Conservation (phyloP, 2,329 filamentous ascomycete species). For the Alternaria triticimaculans region DNA sequence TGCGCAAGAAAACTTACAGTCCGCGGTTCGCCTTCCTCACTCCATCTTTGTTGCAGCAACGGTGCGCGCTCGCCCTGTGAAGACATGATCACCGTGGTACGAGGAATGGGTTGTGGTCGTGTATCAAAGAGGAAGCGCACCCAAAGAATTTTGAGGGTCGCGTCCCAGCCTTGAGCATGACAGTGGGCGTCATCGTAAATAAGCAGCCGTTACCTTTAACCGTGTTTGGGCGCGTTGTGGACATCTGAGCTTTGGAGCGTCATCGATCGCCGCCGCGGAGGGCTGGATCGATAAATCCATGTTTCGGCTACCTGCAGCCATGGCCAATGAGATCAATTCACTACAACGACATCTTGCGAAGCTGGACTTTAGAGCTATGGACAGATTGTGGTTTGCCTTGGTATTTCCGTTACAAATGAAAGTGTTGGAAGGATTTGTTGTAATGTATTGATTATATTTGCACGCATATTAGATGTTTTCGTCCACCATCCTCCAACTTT, state of each 20-base stretch:
- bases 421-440: background rate
- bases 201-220: background rate
- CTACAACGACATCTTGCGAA: background rate
- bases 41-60: conserved; percentile 44
- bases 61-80: conserved; percentile 47
- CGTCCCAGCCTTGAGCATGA: background rate
- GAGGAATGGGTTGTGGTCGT: background rate
- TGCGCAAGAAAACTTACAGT: conserved; percentile 24
- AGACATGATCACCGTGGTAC: conserved; percentile 19
- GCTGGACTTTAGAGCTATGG: background rate
- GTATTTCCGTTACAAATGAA: background rate
- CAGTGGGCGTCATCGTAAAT: conserved; percentile 11
- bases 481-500: background rate
- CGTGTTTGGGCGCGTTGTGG: conserved; percentile 7
- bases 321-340: background rate
- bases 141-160: background rate
- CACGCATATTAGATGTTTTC: background rate
- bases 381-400: background rate
- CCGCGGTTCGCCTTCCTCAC: conserved; percentile 41
- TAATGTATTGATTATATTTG: background rate
- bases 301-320: background rate
- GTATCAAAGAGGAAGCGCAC: background rate
- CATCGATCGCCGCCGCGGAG: conserved; percentile 13
- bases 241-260: conserved; percentile 9
- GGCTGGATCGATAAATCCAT: conserved; percentile 2